Evolutionary conservation across 257 asterid genomes (phyloP).

Genomic region (Cynanchum wilfordii): DNA sequence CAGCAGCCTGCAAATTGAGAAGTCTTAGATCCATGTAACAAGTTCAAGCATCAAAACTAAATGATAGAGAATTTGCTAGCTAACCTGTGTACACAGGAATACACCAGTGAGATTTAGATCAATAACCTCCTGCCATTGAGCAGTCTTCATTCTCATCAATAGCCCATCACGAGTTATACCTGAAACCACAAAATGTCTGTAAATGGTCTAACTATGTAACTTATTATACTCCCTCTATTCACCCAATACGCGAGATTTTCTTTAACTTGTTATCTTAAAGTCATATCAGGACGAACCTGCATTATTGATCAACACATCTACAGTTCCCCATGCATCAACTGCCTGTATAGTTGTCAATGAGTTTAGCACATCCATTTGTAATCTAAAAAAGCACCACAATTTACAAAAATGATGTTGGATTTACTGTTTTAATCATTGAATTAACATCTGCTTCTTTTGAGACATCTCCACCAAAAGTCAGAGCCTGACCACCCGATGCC

Average conservation of each 20-base stretch:
- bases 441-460: slow-evolving; percentile 91
- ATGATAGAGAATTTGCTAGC: slow-evolving; percentile 7
- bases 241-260: no score
- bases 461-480: slow-evolving; percentile 90
- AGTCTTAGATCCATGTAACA: slow-evolving; percentile 20
- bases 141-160: slow-evolving; percentile 86
- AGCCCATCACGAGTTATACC: slow-evolving; percentile 93
- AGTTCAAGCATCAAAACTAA: background rate
- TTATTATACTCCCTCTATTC: no score
- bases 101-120: slow-evolving; percentile 95
- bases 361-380: slow-evolving; percentile 21
- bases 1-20: slow-evolving; percentile 74
- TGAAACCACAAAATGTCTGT: slow-evolving; percentile 27
- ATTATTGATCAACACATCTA: slow-evolving; percentile 81
- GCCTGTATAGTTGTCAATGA: slow-evolving; percentile 53
- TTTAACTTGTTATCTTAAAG: no score
- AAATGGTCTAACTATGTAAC: background rate
- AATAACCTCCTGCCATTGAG: slow-evolving; percentile 98
- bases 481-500: slow-evolving; percentile 82
- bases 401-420: slow-evolving; percentile 10
- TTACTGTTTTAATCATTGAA: slow-evolving; percentile 87
- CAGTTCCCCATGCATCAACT: slow-evolving; percentile 88
- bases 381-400: slow-evolving; percentile 11
- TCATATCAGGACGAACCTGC: slow-evolving; percentile 53
- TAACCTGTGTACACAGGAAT: slow-evolving; percentile 86